Evolutionary conservation across 1,284 basidiomycete species (phyloP).

Genomic region (Leccinum griseonigrum): DNA sequence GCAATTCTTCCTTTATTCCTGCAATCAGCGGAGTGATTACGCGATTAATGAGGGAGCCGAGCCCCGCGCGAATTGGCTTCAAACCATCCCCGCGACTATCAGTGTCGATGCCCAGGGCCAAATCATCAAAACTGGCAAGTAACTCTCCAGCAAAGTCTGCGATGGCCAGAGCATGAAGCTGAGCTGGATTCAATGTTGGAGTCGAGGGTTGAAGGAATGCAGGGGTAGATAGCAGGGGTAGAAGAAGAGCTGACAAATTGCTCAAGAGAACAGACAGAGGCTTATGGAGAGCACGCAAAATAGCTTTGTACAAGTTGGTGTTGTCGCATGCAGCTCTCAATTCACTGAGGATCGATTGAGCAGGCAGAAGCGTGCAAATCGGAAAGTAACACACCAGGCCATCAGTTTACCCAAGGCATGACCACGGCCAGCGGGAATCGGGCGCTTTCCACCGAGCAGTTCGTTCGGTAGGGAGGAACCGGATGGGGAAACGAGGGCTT

Average conservation of each 20-base stretch:
- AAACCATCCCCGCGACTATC: slow-evolving; percentile 64
- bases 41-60: slow-evolving; percentile 63
- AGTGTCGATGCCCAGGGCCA: slow-evolving; percentile 57
- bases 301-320: slow-evolving; percentile 62
- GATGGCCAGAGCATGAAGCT: slow-evolving; percentile 65
- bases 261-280: slow-evolving; percentile 71
- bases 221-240: slow-evolving; percentile 63
- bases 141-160: slow-evolving; percentile 70
- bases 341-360: slow-evolving; percentile 48
- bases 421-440: slow-evolving; percentile 69
- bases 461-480: slow-evolving; percentile 51
- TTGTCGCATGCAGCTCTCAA: slow-evolving; percentile 61
- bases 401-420: slow-evolving; percentile 63
- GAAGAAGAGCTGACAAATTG: slow-evolving; percentile 63
- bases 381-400: slow-evolving; percentile 50
- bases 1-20: slow-evolving; percentile 59
- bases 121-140: slow-evolving; percentile 62
- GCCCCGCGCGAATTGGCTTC: slow-evolving; percentile 60
- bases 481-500: slow-evolving; percentile 62
- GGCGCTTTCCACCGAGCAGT: slow-evolving; percentile 57
- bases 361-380: slow-evolving; percentile 5
- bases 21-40: slow-evolving; percentile 62
- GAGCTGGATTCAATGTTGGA: slow-evolving; percentile 59
- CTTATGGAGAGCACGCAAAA: slow-evolving; percentile 68
- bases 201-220: slow-evolving; percentile 53